Evolutionary conservation across 129 eudicot genomes (phyloP), one percentile per base, ranked within the genome.

Genomic region (carrot (Daucus carota)): DNA sequence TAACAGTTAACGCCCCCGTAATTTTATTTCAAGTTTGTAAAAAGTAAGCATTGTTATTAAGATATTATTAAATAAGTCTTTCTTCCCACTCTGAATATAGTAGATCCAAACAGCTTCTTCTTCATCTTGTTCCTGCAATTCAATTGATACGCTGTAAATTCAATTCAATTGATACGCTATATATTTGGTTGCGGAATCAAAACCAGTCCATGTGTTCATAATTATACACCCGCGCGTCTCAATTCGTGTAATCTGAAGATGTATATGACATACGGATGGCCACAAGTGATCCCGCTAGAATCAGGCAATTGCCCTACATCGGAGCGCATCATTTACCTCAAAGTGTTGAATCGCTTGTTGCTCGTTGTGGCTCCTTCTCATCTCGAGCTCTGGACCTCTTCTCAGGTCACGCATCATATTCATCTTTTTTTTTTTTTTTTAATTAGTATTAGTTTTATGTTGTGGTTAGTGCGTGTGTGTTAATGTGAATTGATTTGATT

Each of bases 221-320:
- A 16, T 26, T 20, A 45, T 8, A 22, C 33, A 31, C n/a, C n/a
- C n/a, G n/a, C n/a, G n/a, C n/a, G n/a, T n/a, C n/a, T n/a, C n/a
- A 3, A 73, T 28, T 65, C 74, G 81, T 83, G 85, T 22, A 47
- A 44, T 46, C 16, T 1, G 78, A 91, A 86, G 96, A 94, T 94
- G 99, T 91, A 94, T 78, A 94, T 94, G 99, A 89, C 99, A 52
- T 94, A 94, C 76, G 99, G 99, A 76, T 94, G 99, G 99, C 99
- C 99, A 45, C 96, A 89, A 87, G 97, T 89, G 54, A 91, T 91
- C 83, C 97, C 99, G 8, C 78, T 94, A 63, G 97, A 94, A 86
- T 82, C 89, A 59, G 85, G 86, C 8, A 43, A 85, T 20, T 84
- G 81, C 77, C 88, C 96, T 34, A 74, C 95, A 70, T 84, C 96